phyloP scores from a whole-genome alignment of 2,329 filamentous ascomycete genomes.

The Aspergillus sp. region DNA sequence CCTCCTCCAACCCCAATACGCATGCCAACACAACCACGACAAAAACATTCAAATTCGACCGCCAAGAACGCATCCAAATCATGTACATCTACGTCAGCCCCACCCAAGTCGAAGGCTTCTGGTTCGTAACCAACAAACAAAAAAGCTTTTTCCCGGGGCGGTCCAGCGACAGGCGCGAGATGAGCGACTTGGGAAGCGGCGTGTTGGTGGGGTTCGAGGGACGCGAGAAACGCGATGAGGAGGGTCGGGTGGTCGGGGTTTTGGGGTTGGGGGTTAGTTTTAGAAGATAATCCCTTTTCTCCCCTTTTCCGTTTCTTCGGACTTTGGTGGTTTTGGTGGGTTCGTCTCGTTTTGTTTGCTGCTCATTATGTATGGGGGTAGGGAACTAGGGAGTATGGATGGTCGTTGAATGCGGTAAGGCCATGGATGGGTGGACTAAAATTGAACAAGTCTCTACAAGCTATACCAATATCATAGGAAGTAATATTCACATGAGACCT shows the following conservation, averaged over 20 bases:
- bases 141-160: not conserved
- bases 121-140: slow-evolving; percentile 2
- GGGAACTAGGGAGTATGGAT: no score
- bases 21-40: no score
- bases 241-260: not conserved
- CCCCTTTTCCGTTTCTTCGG: no score
- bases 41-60: not conserved
- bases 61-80: slow-evolving; percentile 2
- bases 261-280: not conserved
- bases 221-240: not conserved
- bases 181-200: not conserved
- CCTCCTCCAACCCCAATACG: no score
- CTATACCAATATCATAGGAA: not conserved
- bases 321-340: no score
- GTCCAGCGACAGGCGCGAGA: slow-evolving; percentile 1
- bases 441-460: no score
- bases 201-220: slow-evolving; percentile 1
- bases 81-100: slow-evolving; percentile 2
- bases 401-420: no score
- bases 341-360: no score
- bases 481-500: not conserved
- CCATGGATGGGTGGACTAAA: no score
- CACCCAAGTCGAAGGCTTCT: not conserved
- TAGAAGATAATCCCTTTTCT: not conserved
- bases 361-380: no score